Base-by-base conservation (phyloP, 2,329 filamentous ascomycete genomes). In the Penicillium occitanis region DNA sequence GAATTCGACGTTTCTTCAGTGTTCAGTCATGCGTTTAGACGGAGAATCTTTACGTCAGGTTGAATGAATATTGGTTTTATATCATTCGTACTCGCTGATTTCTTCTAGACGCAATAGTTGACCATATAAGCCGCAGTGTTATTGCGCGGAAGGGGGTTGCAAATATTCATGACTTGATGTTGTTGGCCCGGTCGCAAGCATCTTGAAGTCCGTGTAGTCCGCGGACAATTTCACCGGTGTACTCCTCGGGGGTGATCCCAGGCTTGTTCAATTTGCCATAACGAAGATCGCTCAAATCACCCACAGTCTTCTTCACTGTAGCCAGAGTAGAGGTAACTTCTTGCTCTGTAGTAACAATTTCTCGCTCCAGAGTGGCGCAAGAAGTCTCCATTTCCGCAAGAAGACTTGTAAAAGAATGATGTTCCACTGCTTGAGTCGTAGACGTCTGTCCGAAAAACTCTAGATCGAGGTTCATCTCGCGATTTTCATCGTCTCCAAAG, bases 241-340 rank as follows among this genome's bases (percentile, higher is more conserved):
- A 78, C 67, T 87, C 83, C 25, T 83, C 77, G 69, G 91, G 90
- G 42, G 86, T 84, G 11, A 77, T 79, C 25, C 77, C 75, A 28
- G 80, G 75, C 28, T 79, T 79, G 46, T 79, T 77, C 66, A 95
- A 85, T 64, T 88, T 88, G 44, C 93, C 92, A 73, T 95, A 94
- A 55, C 91, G 88, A 64, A 96, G 82, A 77, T 96, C 91, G 76
- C 92, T 96, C 75, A 97, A 80, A 58, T 86, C 87, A 37, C 90
- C 90, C 17, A 95, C 85, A 0, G 85, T 89, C 65, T 87, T 84
- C 69, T 84, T 84, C 61, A 95, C 84, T 11, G 87, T 85, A 3
- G 84, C 81, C 5, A 90, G 77, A 2, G 92, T 79, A 1, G 76
- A 75, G 0, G 83, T 82, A 63, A 90, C 87, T 70, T 94, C 89